These are phyloP conservation scores for Tephrocybe sp. DNA, from an alignment of 768 basidiomycete genomes.

Conservation along the genomic window DNA sequence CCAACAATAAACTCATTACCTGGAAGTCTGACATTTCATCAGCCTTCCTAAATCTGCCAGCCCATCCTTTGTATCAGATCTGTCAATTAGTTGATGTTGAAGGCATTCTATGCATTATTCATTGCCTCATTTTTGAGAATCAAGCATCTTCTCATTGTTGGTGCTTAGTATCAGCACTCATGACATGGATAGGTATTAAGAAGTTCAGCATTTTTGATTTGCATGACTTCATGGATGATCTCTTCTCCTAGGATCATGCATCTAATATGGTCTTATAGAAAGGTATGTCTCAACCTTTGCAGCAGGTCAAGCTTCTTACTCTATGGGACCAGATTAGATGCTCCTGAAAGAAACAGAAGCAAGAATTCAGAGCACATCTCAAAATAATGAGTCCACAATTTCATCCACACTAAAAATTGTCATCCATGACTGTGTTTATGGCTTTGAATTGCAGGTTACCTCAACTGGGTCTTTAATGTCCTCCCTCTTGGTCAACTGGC, in stretches of 20 bases:
- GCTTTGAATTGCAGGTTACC: not conserved
- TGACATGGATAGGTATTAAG: constrained; percentile 27
- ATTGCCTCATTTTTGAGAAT: no score
- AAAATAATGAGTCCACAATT: constrained; percentile 24
- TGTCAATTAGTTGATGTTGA: no score
- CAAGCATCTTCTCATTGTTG: no score
- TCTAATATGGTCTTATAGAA: no score
- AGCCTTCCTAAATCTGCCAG: no score
- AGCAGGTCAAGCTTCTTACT: constrained; percentile 27
- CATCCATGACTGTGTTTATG: not conserved
- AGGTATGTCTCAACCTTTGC: no score
- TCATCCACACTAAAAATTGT: not conserved
- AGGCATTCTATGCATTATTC: no score
- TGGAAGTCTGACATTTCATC: constrained; percentile 29
- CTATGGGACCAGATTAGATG: constrained; percentile 25
- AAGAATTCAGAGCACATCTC: constrained; percentile 19
- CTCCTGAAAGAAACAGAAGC: no score
- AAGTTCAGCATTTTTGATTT: no score
- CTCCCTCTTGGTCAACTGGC: no score
- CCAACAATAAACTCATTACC: constrained; percentile 18
- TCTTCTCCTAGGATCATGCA: not conserved
- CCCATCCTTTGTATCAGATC: no score
- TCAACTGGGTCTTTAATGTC: constrained; percentile 13
- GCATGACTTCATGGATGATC: constrained; percentile 26
- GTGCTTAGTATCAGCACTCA: constrained; percentile 24